Base-by-base conservation (phyloP, 2,329 filamentous ascomycete genomes). In the Metarhizium brunneum region DNA sequence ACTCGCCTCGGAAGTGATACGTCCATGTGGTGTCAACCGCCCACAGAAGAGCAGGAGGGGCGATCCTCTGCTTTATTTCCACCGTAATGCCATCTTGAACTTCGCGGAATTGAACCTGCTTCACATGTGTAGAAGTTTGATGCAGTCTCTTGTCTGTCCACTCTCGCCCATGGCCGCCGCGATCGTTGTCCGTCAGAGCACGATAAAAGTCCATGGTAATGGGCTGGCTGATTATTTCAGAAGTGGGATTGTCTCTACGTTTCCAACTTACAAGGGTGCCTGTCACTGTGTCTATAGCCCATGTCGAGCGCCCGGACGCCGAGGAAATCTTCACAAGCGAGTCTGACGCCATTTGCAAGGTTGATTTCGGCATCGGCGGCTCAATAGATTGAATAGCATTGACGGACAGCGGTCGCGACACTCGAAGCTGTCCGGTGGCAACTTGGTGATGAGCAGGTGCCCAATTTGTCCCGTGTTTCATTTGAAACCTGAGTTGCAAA, bases 151-250 rank as follows among this genome's bases (percentile, higher is more conserved):
- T 63, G 18, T 74, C 72, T 11, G 73, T 68, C 84, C 85, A 88
- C 58, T 84, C 76, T 53, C 74, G 70, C 1, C 82, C 83, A 59
- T 81, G 80, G 6, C 73, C 71, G 0, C 78, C 78, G 4, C 74
- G 72, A 64, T 88, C 85, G 64, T 87, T 87, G 68, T 87, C 83
- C 0, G 84, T 87, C 42, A 79, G 74, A 0, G 85, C 80, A 43
- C 85, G 83, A 72, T 84, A 87, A 65, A 88, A 80, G 58, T 76
- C 75, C 45, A 85, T 71, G 2, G 68, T 60, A 2, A 77, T 62
- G 0, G 77, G 75, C 35, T 73, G 64, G 4, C 72, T 73, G 51
- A 81, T 70, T 32, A 79, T 63, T 59, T 77, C 76, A 29, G 59
- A 55, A 7, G 64, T 50, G 0, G 66, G 63, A 3, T 60, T 54